Evolutionary conservation across 176 grass and related monocot species (phyloP).

Genomic region (Tillandsia leiboldiana): DNA sequence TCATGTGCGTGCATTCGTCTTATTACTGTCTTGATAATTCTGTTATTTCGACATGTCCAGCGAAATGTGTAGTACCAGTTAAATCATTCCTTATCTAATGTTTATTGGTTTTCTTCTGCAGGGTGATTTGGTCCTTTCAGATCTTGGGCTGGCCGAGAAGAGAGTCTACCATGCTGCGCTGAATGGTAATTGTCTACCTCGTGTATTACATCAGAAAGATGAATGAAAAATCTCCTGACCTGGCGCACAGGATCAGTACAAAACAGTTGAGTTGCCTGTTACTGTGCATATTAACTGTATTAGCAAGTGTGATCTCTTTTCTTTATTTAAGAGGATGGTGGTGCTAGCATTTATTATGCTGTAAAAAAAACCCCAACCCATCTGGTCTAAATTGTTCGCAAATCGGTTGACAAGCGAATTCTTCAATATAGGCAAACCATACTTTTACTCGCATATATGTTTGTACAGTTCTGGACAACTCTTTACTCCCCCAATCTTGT

Average conservation of each 20-base stretch:
- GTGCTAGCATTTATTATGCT: slow-evolving; percentile 21
- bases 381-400: slow-evolving; percentile 14
- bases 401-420: background rate
- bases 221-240: slow-evolving; percentile 48
- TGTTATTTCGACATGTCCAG: too few relatives aligned
- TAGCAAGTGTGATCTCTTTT: slow-evolving; percentile 19
- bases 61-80: too few relatives aligned
- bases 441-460: background rate
- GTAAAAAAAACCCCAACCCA: slow-evolving; percentile 24
- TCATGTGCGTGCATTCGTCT: too few relatives aligned
- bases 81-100: background rate
- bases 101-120: slow-evolving; percentile 26
- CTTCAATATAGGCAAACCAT: background rate
- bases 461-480: too few relatives aligned
- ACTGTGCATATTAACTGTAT: slow-evolving; percentile 18
- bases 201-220: slow-evolving; percentile 88
- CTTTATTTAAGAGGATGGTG: slow-evolving; percentile 18
- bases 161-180: slow-evolving; percentile 76
- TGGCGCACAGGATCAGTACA: slow-evolving; percentile 14
- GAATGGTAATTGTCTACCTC: slow-evolving; percentile 95
- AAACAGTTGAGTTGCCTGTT: slow-evolving; percentile 26
- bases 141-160: slow-evolving; percentile 81
- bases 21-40: too few relatives aligned
- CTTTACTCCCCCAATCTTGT: too few relatives aligned
- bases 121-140: slow-evolving; percentile 81